Evolutionary conservation across 2,329 filamentous ascomycete genomes (phyloP).

Genomic region (Sphaceloma murrayae): DNA sequence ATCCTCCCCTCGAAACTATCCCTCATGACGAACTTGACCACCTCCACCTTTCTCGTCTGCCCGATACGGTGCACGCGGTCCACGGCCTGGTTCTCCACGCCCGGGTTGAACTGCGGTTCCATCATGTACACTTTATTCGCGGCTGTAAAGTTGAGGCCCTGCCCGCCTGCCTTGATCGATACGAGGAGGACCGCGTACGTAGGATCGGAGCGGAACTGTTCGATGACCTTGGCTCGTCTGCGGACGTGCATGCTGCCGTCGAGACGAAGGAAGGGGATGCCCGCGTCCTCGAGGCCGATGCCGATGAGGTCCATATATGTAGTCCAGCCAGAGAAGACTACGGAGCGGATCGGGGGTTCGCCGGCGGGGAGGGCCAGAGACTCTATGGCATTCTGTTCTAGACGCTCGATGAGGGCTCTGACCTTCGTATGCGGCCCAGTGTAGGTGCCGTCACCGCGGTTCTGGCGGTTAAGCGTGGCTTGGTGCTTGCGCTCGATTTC

Average conservation of each 20-base stretch:
- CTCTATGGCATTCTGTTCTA: constrained; percentile 55
- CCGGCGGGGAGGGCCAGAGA: constrained; percentile 48
- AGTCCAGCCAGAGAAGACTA: constrained; percentile 96
- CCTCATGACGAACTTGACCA: constrained; percentile 80
- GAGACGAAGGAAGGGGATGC: constrained; percentile 66
- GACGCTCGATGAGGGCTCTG: constrained; percentile 64
- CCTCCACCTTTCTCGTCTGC: constrained; percentile 80
- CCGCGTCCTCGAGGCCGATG: constrained; percentile 58
- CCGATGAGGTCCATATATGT: constrained; percentile 88
- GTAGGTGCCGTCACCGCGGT: constrained; percentile 58
- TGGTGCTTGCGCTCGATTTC: constrained; percentile 46
- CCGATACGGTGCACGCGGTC: constrained; percentile 88
- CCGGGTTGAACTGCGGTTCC: constrained; percentile 97
- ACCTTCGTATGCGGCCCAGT: constrained; percentile 88
- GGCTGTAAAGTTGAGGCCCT: constrained; percentile 81
- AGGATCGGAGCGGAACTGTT: constrained; percentile 64
- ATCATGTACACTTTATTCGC: constrained; percentile 88
- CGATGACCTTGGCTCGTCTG: constrained; percentile 65
- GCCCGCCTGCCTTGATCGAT: constrained; percentile 82
- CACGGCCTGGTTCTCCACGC: constrained; percentile 85
- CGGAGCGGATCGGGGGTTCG: constrained; percentile 66
- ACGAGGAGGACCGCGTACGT: constrained; percentile 73
- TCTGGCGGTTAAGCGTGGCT: constrained; percentile 44
- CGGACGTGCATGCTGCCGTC: constrained; percentile 79
- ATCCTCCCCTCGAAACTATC: constrained; percentile 92